Evolutionary conservation across 1,284 basidiomycete species (phyloP), one percentile per base, ranked within the genome.

Genomic region (Sutorius eximius): DNA sequence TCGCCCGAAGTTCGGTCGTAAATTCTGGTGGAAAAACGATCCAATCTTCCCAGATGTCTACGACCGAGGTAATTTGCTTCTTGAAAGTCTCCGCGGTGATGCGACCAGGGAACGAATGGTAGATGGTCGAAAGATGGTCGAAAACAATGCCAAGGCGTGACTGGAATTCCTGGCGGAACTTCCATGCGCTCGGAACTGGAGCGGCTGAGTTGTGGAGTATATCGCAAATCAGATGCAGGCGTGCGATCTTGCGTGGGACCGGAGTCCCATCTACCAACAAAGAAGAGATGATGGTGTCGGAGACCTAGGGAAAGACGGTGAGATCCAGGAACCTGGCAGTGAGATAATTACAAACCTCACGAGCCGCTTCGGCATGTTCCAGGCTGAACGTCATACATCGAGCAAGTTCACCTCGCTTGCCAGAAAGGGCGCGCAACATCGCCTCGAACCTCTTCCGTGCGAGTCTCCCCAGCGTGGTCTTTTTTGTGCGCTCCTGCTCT

Each of bases 31-130:
- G 80, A 68, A 97, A 95, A 18, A 95, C 90, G 57, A 95, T 94
- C 91, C 93, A 96, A 65, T 93, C 86, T 65, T 98, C 95, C 96
- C 96, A 99, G 22, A 95, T 86, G 62, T 95, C 90, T 1, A 98
- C 78, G 12, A 98, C 85, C 0, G 82, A 75, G 3, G 83, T 85
- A 50, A 98, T 91, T 71, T 96, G 92, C 58, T 87, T 89, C 74
- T 90, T 95, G 79, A 98, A 98, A 2, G 89, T 88, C 62, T 96
- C 92, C 15, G 94, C 95, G 7, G 93, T 95, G 67, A 98, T 93
- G 42, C 91, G 80, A 3, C 95, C 95, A 1, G 93, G 91, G 66
- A 98, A 92, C 22, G 91, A 92, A 57, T 93, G 87, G 67, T 96
- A 93, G 47, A 98, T 93, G 38, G 85, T 87, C n/a, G 89, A 89